These are phyloP conservation scores for Tolypocladium pustulatum DNA, from an alignment of 2,329 filamentous ascomycete genomes.

Conservation along the genomic window DNA sequence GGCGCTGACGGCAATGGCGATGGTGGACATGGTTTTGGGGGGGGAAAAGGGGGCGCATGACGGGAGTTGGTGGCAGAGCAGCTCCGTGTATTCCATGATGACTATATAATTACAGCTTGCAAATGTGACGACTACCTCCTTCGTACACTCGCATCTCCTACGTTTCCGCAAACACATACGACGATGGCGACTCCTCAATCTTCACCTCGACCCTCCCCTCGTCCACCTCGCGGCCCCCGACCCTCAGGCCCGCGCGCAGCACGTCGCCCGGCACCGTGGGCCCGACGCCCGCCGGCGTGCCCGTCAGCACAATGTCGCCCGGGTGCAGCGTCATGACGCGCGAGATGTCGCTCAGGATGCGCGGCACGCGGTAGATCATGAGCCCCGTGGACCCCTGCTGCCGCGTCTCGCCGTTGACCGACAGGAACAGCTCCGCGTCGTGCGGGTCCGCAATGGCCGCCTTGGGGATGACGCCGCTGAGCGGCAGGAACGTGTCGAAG, in stretches of 20 bases:
- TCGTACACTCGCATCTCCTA: slow-evolving; percentile 20
- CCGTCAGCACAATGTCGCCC: slow-evolving; percentile 91
- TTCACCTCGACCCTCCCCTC: slow-evolving; percentile 76
- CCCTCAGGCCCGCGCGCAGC: slow-evolving; percentile 72
- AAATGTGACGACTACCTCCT: background rate
- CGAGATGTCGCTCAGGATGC: slow-evolving; percentile 82
- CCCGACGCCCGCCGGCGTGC: slow-evolving; percentile 93
- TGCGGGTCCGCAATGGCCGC: slow-evolving; percentile 75
- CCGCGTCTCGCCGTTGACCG: slow-evolving; percentile 66
- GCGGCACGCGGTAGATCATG: slow-evolving; percentile 87
- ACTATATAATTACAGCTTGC: background rate
- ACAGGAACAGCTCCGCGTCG: slow-evolving; percentile 75
- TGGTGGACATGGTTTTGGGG: background rate
- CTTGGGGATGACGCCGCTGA: slow-evolving; percentile 74
- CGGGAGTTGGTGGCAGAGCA: background rate
- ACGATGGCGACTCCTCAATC: slow-evolving; percentile 68
- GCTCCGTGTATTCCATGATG: background rate
- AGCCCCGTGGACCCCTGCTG: slow-evolving; percentile 86
- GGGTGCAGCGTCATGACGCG: slow-evolving; percentile 88
- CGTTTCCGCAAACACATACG: slow-evolving; percentile 69
- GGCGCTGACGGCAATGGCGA: background rate
- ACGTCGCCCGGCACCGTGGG: slow-evolving; percentile 76
- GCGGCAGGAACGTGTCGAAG: slow-evolving; percentile 92
- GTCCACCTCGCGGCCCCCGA: slow-evolving; percentile 72
- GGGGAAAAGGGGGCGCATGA: background rate